phyloP scores from a whole-genome alignment of 2,329 filamentous ascomycete species.

The Hypoxylon sp. region DNA sequence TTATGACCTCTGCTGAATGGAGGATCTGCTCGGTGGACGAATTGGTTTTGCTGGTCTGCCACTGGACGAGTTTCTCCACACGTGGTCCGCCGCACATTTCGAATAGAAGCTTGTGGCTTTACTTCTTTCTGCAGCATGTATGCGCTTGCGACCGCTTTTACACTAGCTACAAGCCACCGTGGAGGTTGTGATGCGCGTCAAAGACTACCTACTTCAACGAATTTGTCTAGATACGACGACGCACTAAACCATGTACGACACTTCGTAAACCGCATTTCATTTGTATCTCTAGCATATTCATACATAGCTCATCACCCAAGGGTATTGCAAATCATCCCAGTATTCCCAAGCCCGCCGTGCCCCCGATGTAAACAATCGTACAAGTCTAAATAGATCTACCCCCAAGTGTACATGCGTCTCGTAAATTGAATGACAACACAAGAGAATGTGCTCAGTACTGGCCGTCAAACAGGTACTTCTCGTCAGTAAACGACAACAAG shows the following conservation, averaged over 20 bases:
- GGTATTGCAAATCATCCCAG: constrained; percentile 12
- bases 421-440: not conserved
- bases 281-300: constrained; percentile 1
- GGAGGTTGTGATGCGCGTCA: no score
- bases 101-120: no score
- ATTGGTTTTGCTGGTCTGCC: constrained; percentile 1
- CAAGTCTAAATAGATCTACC: constrained; percentile 8
- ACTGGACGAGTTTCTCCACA: constrained; percentile 22
- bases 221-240: no score
- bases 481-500: constrained; percentile 62
- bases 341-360: not conserved
- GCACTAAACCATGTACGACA: not conserved
- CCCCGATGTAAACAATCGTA: constrained; percentile 10
- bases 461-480: constrained; percentile 57
- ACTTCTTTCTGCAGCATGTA: no score
- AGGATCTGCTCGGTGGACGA: constrained; percentile 16
- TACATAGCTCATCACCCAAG: constrained; percentile 17
- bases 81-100: constrained; percentile 6
- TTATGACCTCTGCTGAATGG: not conserved
- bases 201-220: no score
- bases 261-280: not conserved
- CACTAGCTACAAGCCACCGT: no score
- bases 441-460: constrained; percentile 35
- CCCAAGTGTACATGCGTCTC: constrained; percentile 3
- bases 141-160: no score